These are phyloP conservation scores for Lobosporangium transversale DNA, from an alignment of 192 early-diverging fungal genomes.

Conservation along the genomic window DNA sequence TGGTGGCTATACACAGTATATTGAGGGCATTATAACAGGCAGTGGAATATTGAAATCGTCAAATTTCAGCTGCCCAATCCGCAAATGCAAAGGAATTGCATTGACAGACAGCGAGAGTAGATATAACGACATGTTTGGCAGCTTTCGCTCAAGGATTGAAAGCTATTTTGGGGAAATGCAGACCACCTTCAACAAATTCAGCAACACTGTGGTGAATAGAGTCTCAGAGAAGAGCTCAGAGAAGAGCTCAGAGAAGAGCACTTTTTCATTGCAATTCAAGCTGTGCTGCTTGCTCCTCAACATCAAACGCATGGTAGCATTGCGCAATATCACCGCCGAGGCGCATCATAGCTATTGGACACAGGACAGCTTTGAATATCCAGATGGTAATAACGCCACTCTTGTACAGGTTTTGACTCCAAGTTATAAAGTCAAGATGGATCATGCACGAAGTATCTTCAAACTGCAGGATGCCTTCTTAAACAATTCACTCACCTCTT, in stretches of 20 bases:
- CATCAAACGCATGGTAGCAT: too few species aligned
- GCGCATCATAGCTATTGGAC: conserved; percentile 19
- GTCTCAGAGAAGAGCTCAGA: conserved; percentile 6
- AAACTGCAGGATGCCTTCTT: neutral
- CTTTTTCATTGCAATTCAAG: too few species aligned
- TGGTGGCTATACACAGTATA: conserved; percentile 30
- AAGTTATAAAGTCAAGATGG: conserved; percentile 1
- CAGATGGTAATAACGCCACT: neutral
- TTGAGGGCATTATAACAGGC: conserved; percentile 7
- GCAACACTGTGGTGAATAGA: conserved; percentile 19
- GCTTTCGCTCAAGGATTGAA: too few species aligned
- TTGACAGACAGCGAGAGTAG: conserved; percentile 21
- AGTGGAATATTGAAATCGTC: neutral
- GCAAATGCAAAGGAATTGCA: conserved; percentile 22
- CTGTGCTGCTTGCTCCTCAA: too few species aligned
- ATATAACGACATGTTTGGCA: conserved; percentile 30
- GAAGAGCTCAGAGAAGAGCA: conserved; percentile 25
- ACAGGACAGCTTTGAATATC: conserved; percentile 32
- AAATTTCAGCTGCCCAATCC: conserved; percentile 25
- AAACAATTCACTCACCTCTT: neutral
- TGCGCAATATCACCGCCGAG: conserved; percentile 20
- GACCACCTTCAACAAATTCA: conserved; percentile 28
- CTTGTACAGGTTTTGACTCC: neutral
- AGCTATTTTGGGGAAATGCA: too few species aligned
- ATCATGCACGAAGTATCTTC: conserved; percentile 6